A percentile compares a stretch with the other conserved stretches of the same genome.
Evolutionary conservation across 768 basidiomycete species (phyloP).

Genomic region (Naganishia kalamii): DNA sequence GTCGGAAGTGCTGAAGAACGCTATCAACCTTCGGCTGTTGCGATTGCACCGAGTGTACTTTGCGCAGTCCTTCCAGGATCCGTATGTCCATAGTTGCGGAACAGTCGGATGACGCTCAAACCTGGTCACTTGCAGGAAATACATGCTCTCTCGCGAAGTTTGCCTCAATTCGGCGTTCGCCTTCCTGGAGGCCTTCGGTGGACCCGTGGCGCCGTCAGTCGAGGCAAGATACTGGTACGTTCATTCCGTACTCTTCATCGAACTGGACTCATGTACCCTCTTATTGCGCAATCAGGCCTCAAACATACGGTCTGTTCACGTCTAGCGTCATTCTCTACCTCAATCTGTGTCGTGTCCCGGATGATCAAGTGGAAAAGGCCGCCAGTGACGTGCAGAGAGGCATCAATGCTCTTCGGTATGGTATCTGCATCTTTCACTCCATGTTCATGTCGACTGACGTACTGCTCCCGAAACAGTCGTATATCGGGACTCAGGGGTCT

Average conservation of each 20-base stretch:
- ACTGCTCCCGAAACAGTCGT: background rate
- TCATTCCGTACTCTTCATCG: background rate
- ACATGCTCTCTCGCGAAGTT: constrained; percentile 14
- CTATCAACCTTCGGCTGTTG: constrained; percentile 10
- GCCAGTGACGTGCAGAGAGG: constrained; percentile 15
- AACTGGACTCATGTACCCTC: background rate
- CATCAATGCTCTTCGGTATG: constrained; percentile 18
- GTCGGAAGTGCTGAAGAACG: constrained; percentile 3
- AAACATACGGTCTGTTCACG: constrained; percentile 17
- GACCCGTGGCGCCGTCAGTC: constrained; percentile 9
- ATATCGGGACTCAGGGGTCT: constrained; percentile 4
- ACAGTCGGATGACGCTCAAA: background rate
- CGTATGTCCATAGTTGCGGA: background rate
- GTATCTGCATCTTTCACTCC: background rate
- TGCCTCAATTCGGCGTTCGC: constrained; percentile 14
- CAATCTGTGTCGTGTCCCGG: constrained; percentile 6
- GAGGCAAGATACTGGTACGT: constrained; percentile 5
- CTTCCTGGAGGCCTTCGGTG: constrained; percentile 5
- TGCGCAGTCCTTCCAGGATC: constrained; percentile 10
- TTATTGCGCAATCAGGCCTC: background rate
- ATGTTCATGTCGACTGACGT: background rate
- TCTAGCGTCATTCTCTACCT: constrained; percentile 14
- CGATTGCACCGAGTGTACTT: constrained; percentile 19
- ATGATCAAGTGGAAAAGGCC: background rate
- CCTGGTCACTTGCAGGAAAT: background rate